These are phyloP conservation scores for Neocucurbitaria cava DNA, from an alignment of 2,329 filamentous ascomycete genomes.

Conservation along the genomic window DNA sequence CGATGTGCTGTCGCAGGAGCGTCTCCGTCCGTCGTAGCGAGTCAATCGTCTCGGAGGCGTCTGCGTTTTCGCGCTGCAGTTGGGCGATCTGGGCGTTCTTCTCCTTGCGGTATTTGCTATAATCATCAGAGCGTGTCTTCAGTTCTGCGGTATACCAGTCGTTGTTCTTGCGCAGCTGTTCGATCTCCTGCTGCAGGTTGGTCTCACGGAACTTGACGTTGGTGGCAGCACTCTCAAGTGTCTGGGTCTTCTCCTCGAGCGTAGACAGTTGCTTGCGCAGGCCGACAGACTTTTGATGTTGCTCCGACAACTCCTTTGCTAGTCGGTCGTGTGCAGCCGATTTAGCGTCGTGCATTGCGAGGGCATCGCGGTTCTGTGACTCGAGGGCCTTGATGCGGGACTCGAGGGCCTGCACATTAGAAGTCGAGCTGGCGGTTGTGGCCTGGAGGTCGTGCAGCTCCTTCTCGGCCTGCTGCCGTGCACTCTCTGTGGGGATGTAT, in stretches of 20 bases:
- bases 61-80: conserved; percentile 87
- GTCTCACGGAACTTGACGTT: conserved; percentile 91
- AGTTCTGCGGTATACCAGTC: conserved; percentile 94
- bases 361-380: conserved; percentile 87
- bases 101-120: conserved; percentile 90
- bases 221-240: conserved; percentile 78
- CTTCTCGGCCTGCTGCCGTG: conserved; percentile 76
- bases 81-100: conserved; percentile 89
- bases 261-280: conserved; percentile 81
- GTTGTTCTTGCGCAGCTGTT: conserved; percentile 84
- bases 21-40: conserved; percentile 80
- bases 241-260: conserved; percentile 84
- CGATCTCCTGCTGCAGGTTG: conserved; percentile 86
- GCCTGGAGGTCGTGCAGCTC: conserved; percentile 82
- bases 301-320: conserved; percentile 82
- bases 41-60: conserved; percentile 78
- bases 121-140: conserved; percentile 86
- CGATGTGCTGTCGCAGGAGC: conserved; percentile 78
- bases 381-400: conserved; percentile 87
- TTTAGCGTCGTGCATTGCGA: conserved; percentile 89
- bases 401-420: conserved; percentile 77
- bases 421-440: conserved; percentile 73
- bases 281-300: conserved; percentile 86
- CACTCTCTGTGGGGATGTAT: conserved; percentile 66
- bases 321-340: conserved; percentile 85